Conservation (phyloP, 2,329 filamentous ascomycete species). For the Monosporascus sp. region DNA sequence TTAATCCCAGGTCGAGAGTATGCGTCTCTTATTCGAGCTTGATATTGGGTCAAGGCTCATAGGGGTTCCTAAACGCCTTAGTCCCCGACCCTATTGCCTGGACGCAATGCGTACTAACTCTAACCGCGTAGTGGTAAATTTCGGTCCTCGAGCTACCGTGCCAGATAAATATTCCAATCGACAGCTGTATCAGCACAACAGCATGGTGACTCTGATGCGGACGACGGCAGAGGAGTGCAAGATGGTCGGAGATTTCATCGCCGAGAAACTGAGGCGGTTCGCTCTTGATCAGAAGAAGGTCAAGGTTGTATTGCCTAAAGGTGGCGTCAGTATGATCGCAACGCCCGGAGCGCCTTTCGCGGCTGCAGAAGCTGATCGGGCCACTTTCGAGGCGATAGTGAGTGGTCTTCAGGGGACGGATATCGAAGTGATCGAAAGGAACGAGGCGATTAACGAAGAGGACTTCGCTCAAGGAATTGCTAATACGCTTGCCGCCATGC, state of each 20-base stretch:
- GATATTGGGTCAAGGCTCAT: no score
- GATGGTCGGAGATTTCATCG: background rate
- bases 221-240: background rate
- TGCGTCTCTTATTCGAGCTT: no score
- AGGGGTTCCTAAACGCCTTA: no score
- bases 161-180: conserved; percentile 49
- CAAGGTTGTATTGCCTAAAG: background rate
- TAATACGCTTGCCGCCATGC: background rate
- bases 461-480: background rate
- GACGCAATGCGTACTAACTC: no score
- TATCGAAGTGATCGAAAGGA: background rate
- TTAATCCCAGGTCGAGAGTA: no score
- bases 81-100: no score
- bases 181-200: conserved; percentile 59
- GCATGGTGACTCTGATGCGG: background rate
- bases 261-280: background rate
- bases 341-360: background rate
- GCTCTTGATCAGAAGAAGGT: background rate
- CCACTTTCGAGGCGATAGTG: background rate
- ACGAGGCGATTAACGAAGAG: background rate
- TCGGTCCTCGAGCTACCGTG: conserved; percentile 19
- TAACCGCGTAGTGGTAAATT: conserved; percentile 17
- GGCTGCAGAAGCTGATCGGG: background rate
- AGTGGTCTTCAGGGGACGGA: background rate
- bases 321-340: background rate